These are phyloP conservation scores for Phytopythium montanum DNA, from an alignment of 352 stramenopile genomes.

Conservation along the genomic window DNA sequence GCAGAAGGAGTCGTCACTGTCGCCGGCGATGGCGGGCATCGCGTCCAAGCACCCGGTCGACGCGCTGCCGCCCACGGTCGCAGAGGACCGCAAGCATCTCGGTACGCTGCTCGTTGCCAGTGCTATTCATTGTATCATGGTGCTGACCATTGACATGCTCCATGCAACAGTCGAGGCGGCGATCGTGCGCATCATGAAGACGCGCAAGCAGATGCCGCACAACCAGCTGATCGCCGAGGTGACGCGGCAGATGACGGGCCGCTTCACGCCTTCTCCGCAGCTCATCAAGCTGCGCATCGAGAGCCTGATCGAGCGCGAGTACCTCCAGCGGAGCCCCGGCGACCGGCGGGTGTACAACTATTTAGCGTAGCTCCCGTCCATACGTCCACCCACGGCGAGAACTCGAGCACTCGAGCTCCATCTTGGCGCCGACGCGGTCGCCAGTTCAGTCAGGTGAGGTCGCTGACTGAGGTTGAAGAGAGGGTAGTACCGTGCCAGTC, in stretches of 20 bases:
- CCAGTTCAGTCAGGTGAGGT: not conserved
- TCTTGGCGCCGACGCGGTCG: not conserved
- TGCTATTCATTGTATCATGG: not conserved
- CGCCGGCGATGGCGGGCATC: conserved; percentile 28
- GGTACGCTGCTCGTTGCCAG: conserved; percentile 17
- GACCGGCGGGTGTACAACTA: conserved; percentile 97
- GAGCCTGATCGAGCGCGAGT: conserved; percentile 98
- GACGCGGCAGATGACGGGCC: conserved; percentile 79
- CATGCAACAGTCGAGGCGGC: conserved; percentile 79
- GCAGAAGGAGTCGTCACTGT: conserved; percentile 71
- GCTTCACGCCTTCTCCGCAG: conserved; percentile 93
- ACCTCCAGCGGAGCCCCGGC: conserved; percentile 92
- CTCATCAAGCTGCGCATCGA: conserved; percentile 99
- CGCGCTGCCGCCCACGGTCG: conserved; percentile 87
- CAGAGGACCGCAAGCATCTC: conserved; percentile 96
- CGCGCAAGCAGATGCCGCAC: conserved; percentile 90
- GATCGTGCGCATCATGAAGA: conserved; percentile 97
- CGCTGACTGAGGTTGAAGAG: not conserved
- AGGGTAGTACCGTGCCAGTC: not conserved
- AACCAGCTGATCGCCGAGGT: conserved; percentile 91
- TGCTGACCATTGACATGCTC: not conserved
- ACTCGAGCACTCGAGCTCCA: not conserved
- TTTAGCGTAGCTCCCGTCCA: conserved; percentile 92
- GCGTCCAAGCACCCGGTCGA: conserved; percentile 48
- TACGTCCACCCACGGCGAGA: no score